These are phyloP conservation scores for Trichoderma brevicompactum DNA, from an alignment of 2,329 filamentous ascomycete genomes.

Conservation along the genomic window DNA sequence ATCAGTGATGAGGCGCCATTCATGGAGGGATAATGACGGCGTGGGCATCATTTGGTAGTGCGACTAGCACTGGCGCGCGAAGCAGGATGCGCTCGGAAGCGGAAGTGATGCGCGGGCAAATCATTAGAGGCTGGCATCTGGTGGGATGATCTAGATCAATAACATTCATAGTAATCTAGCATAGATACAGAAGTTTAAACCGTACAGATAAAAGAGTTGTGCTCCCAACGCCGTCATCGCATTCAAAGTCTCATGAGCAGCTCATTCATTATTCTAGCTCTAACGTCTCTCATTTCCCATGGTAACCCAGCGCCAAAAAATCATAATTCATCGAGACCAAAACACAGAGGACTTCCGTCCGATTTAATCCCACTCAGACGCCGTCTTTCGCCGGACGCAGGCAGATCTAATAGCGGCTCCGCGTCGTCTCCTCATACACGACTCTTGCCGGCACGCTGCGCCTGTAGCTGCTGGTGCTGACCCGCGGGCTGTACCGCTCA, in stretches of 20 bases:
- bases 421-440: constrained; percentile 48
- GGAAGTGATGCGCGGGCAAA: no score
- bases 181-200: neutral
- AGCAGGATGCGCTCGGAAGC: no score
- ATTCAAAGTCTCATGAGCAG: neutral
- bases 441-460: constrained; percentile 35
- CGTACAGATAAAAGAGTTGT: neutral
- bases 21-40: neutral
- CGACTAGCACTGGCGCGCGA: no score
- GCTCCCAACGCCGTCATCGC: constrained; percentile 15
- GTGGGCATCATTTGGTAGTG: neutral
- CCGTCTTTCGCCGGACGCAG: neutral
- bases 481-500: constrained; percentile 45
- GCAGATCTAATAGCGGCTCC: constrained; percentile 38
- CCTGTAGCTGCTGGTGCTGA: constrained; percentile 40
- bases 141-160: no score
- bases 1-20: neutral
- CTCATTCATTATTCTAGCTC: neutral
- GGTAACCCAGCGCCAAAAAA: neutral
- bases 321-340: neutral
- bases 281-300: constrained; percentile 8
- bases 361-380: neutral
- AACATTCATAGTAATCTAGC: no score
- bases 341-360: neutral
- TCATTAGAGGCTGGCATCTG: no score